Evolutionary conservation across 2,329 filamentous ascomycete genomes (phyloP).

Genomic region (Chalaropsis ovoidea): DNA sequence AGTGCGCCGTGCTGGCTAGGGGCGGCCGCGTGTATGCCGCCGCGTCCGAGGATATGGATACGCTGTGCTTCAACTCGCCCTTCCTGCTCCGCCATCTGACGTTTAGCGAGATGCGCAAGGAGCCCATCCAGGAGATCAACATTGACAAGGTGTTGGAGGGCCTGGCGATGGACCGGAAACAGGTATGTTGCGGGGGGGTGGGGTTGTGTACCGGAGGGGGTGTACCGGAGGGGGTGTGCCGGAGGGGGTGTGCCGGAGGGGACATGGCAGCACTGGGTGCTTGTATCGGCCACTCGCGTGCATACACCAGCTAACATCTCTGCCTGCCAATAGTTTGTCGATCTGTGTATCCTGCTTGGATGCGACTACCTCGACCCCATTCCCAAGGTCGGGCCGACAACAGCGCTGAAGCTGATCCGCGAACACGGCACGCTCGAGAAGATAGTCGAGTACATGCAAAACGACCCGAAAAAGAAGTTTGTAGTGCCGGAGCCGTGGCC

Average conservation of each 20-base stretch:
- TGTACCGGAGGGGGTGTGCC: too few species aligned
- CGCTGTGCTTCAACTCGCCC: conserved; percentile 85
- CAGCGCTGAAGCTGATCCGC: conserved; percentile 85
- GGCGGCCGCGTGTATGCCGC: conserved; percentile 95
- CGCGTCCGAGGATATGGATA: conserved; percentile 98
- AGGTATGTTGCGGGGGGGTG: conserved; percentile 43
- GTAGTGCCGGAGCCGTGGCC: conserved; percentile 93
- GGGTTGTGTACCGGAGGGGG: background rate
- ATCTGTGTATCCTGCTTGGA: conserved; percentile 92
- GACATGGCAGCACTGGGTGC: too few species aligned
- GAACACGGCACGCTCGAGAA: conserved; percentile 83
- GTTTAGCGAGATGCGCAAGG: conserved; percentile 93
- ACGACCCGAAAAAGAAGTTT: conserved; percentile 68
- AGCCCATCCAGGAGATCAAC: conserved; percentile 92
- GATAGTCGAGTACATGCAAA: conserved; percentile 69
- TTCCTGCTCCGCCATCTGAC: conserved; percentile 87
- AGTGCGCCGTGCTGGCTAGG: conserved; percentile 80
- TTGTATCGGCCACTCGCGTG: too few species aligned
- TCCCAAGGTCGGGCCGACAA: conserved; percentile 84
- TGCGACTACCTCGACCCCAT: conserved; percentile 97
- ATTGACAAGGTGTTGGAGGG: conserved; percentile 79
- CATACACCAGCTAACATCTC: background rate
- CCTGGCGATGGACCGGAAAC: conserved; percentile 73
- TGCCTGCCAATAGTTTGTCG: conserved; percentile 61
- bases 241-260: too few species aligned